phyloP scores from a whole-genome alignment of 768 basidiomycete genomes.

The Trametes cinnabarina region DNA sequence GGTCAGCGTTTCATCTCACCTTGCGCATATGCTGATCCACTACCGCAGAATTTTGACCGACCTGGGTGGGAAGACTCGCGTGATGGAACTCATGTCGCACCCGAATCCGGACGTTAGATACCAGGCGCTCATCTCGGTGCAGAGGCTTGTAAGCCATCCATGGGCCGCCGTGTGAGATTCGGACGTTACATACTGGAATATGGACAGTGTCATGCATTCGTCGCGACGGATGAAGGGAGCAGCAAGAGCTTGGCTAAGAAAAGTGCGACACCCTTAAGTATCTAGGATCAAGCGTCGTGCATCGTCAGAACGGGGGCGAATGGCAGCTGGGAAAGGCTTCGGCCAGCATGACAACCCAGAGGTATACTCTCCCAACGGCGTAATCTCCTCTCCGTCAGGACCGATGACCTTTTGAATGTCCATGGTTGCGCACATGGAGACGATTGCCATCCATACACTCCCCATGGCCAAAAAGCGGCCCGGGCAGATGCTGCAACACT shows the following conservation, averaged over 20 bases:
- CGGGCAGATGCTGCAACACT: conserved; percentile 44
- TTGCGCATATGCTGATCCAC: not conserved
- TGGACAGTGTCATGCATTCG: conserved; percentile 1
- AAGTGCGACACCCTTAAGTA: no score
- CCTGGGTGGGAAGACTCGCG: conserved; percentile 80
- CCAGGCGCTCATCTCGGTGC: conserved; percentile 85
- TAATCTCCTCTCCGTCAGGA: conserved; percentile 40
- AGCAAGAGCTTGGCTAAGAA: no score
- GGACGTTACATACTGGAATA: not conserved
- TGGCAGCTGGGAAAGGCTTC: conserved; percentile 12
- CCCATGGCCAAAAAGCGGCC: conserved; percentile 51
- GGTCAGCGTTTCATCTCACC: conserved; percentile 27
- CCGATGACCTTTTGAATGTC: conserved; percentile 43
- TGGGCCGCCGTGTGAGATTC: conserved; percentile 56
- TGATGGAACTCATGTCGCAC: conserved; percentile 94
- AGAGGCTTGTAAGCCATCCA: conserved; percentile 87
- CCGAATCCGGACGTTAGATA: conserved; percentile 87
- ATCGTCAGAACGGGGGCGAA: conserved; percentile 9
- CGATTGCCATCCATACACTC: conserved; percentile 45
- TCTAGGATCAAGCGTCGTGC: conserved; percentile 7
- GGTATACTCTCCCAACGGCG: conserved; percentile 38
- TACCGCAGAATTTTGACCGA: conserved; percentile 68
- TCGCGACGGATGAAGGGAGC: not conserved
- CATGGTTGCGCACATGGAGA: conserved; percentile 44
- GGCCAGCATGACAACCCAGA: conserved; percentile 45